Evolutionary conservation across 2,329 filamentous ascomycete species (phyloP).

Genomic region (Microdochium nivale): DNA sequence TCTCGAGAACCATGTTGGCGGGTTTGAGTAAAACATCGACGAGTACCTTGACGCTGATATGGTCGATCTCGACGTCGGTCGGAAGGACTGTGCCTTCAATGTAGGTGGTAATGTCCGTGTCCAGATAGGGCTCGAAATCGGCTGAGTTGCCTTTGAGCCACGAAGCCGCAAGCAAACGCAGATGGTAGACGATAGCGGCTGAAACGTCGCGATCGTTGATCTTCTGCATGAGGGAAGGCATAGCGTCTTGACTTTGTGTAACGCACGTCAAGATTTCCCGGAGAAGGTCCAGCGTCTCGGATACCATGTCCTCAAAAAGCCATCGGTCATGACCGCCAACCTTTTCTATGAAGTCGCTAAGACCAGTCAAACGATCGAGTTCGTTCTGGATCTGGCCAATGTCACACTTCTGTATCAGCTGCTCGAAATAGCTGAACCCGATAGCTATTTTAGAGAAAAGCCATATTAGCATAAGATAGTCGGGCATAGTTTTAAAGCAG

Average conservation of each 20-base stretch:
- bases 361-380: conserved; percentile 58
- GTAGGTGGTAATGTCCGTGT: conserved; percentile 43
- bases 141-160: conserved; percentile 70
- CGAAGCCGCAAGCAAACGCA: conserved; percentile 71
- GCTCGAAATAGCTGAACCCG: conserved; percentile 89
- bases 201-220: conserved; percentile 69
- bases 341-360: conserved; percentile 62
- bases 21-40: conserved; percentile 73
- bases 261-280: conserved; percentile 52
- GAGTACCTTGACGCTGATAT: conserved; percentile 73
- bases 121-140: conserved; percentile 65
- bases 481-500: no score
- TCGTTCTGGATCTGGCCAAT: conserved; percentile 60
- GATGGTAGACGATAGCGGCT: conserved; percentile 77
- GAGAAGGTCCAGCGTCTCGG: conserved; percentile 64
- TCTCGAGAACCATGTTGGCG: conserved; percentile 71
- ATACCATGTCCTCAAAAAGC: conserved; percentile 75
- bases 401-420: conserved; percentile 61
- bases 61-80: conserved; percentile 76
- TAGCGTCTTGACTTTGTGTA: conserved; percentile 47
- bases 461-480: conserved; percentile 3
- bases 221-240: conserved; percentile 44
- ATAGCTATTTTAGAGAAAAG: conserved; percentile 51
- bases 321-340: conserved; percentile 64
- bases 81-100: conserved; percentile 65